These are phyloP conservation scores for Mortierella sp. DNA, from an alignment of 371 early-diverging fungal genomes.

Conservation along the genomic window DNA sequence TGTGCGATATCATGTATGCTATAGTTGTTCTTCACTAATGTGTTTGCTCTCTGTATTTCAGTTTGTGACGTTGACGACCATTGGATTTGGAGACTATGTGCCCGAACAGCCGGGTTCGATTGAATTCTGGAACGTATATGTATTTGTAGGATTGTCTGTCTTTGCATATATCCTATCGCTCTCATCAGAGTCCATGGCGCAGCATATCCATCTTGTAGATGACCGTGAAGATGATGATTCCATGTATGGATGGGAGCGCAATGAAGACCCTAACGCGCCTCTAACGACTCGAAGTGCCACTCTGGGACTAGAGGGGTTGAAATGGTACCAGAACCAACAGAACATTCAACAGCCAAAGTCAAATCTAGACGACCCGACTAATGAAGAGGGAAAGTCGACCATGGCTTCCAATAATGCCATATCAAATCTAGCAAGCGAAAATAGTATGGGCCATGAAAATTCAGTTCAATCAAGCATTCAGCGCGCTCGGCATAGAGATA, in stretches of 20 bases:
- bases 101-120: constrained; percentile 49
- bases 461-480: constrained; percentile 16
- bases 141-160: constrained; percentile 46
- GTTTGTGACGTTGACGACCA: constrained; percentile 52
- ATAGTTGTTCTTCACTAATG: not conserved
- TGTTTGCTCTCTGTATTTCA: not conserved
- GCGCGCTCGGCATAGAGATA: constrained; percentile 21
- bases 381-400: constrained; percentile 18
- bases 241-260: constrained; percentile 51
- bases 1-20: not conserved
- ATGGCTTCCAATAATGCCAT: not conserved
- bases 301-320: constrained; percentile 30
- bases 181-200: constrained; percentile 44
- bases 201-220: constrained; percentile 46
- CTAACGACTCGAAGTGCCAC: constrained; percentile 7
- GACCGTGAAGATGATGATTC: constrained; percentile 32
- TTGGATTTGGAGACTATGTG: constrained; percentile 52
- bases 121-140: constrained; percentile 56
- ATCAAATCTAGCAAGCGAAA: not conserved
- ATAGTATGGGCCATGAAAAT: constrained; percentile 2
- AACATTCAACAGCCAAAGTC: constrained; percentile 21
- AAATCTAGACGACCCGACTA: not conserved
- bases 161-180: constrained; percentile 55
- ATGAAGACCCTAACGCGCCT: constrained; percentile 19
- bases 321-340: constrained; percentile 38